Conservation (phyloP, 345 rosid species). For the Citrus cavaleriei region DNA sequence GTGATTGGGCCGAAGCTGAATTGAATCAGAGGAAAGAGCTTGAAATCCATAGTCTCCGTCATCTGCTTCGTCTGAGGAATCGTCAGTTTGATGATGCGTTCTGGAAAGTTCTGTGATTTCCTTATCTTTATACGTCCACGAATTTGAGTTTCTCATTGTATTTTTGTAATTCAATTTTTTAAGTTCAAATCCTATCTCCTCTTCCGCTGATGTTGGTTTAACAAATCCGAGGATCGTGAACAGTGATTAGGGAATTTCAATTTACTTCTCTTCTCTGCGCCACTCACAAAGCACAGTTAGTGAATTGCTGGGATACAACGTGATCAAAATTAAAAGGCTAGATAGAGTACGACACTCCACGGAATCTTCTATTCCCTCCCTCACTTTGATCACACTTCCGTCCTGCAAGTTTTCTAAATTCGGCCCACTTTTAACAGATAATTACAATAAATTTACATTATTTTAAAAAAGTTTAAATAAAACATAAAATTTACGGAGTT, state of each 20-base stretch:
- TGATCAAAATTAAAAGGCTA: background rate
- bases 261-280: background rate
- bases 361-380: no score
- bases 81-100: conserved; percentile 10
- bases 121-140: conserved; percentile 38
- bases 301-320: background rate
- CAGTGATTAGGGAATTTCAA: background rate
- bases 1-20: background rate
- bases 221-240: background rate
- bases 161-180: background rate
- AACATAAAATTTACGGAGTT: no score
- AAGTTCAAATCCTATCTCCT: background rate
- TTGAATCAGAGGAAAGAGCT: conserved; percentile 20
- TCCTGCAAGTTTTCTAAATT: no score
- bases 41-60: conserved; percentile 9
- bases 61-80: conserved; percentile 27
- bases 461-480: no score
- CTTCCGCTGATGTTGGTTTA: background rate
- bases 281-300: background rate
- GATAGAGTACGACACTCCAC: no score
- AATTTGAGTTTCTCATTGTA: conserved; percentile 15
- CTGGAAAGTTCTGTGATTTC: conserved; percentile 25
- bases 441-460: no score
- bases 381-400: no score
- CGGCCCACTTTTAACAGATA: no score